phyloP scores from a whole-genome alignment of 2,329 filamentous ascomycete species.

The Fusarium abutilonis region DNA sequence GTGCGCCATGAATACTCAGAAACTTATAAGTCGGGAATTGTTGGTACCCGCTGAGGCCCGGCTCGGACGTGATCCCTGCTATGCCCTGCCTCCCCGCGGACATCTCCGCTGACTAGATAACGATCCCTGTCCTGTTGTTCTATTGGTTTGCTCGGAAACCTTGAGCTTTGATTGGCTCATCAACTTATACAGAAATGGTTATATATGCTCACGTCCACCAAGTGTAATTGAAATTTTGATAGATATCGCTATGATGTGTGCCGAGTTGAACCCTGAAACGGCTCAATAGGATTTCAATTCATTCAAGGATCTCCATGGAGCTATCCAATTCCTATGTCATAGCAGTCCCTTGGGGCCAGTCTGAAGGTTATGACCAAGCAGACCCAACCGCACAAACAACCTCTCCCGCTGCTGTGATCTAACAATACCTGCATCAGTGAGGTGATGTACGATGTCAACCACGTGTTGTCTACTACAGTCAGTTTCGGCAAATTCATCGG shows the following conservation, averaged over 20 bases:
- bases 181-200: not conserved
- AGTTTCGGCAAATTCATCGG: not conserved
- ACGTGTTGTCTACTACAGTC: not conserved
- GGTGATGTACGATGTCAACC: not conserved
- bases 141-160: constrained; percentile 39
- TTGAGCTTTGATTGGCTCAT: constrained; percentile 29
- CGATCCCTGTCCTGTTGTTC: not conserved
- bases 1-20: constrained; percentile 2
- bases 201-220: too few relatives aligned
- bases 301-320: too few relatives aligned
- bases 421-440: not conserved
- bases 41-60: not conserved
- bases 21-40: constrained; percentile 23
- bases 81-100: constrained; percentile 17
- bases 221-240: too few relatives aligned
- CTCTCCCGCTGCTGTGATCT: not conserved
- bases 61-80: not conserved
- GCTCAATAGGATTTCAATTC: too few relatives aligned
- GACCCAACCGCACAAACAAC: not conserved
- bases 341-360: not conserved
- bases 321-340: not conserved
- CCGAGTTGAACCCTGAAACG: too few relatives aligned
- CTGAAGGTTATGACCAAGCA: not conserved
- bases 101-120: constrained; percentile 11
- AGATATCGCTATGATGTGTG: too few relatives aligned